These are phyloP conservation scores for Haplosporangium sp. DNA, from an alignment of 371 early-diverging fungal species.

Conservation along the genomic window DNA sequence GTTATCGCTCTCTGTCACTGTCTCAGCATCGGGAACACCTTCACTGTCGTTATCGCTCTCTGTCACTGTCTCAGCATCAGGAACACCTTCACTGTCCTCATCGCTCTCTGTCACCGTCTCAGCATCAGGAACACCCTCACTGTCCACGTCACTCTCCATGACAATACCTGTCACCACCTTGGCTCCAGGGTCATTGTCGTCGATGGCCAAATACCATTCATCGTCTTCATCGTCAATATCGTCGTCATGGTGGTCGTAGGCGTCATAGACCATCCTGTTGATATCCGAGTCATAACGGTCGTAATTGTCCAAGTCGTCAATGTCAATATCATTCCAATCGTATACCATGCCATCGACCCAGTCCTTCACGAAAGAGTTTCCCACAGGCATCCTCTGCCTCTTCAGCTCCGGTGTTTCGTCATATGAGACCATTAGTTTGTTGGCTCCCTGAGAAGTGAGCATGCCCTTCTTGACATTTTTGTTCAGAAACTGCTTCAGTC, in stretches of 20 bases:
- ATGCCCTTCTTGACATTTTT: too few species aligned
- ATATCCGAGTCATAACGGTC: background rate
- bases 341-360: too few species aligned
- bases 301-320: background rate
- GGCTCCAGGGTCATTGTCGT: background rate
- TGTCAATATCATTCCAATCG: too few species aligned
- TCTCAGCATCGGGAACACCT: background rate
- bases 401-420: too few species aligned
- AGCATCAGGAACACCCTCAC: background rate
- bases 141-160: constrained; percentile 2
- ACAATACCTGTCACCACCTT: too few species aligned
- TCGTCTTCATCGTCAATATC: background rate
- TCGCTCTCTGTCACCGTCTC: background rate
- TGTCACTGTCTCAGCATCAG: background rate
- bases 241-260: constrained; percentile 3
- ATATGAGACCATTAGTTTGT: too few species aligned
- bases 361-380: too few species aligned
- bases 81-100: background rate
- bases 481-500: too few species aligned
- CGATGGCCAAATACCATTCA: too few species aligned
- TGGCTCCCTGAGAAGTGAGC: too few species aligned
- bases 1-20: background rate
- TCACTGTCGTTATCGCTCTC: background rate
- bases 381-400: too few species aligned
- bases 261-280: background rate